Base-by-base conservation (phyloP, 192 early-diverging fungal species). In the Paraglomus occultum region DNA sequence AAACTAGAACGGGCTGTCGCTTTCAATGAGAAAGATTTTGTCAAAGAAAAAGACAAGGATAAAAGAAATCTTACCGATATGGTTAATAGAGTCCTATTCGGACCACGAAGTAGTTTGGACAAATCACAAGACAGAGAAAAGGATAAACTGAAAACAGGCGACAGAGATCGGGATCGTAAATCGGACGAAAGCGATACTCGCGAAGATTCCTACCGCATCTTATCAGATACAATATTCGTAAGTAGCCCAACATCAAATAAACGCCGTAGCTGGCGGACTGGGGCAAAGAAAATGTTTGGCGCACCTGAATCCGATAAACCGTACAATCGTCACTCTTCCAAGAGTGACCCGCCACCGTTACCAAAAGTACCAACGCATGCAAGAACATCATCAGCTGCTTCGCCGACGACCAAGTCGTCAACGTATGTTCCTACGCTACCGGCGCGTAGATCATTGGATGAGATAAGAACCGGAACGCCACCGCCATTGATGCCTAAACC, bases 51-150 rank as follows among this genome's bases (percentile, higher is more conserved):
- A 67, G 64, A 67, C 6, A 64, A 64, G 20, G 64, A 67, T 20
- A 68, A 68, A 54, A 68, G 67, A 8, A 68, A 68, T 18, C 53
- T 68, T 55, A 68, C 67, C 12, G 67, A 68, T 57, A 68, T 57
- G 45, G 67, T 68, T 23, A 54, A 54, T 9, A 53, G 46, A 23
- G 53, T 68, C 43, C 38, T 68, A 15, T 68, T 68, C 47, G 43
- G 67, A 57, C 50, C 67, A 42, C 51, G 67, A 12, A 68, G 31
- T 38, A 68, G 67, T 55, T 44, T 68, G 39, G 67, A 68, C 20
- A 50, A 51, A 57, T 5, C 53, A 46, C 67, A 54, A 23, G 67
- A 68, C 39, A 67, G 53, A 44, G 64, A 66, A 11, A 66, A 66
- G 23, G 66, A 68, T 20, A 68, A 68, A 20, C 31, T 12, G 43